Base-by-base conservation (phyloP, 331 rosid species). In the Stylosanthes scabra region DNA sequence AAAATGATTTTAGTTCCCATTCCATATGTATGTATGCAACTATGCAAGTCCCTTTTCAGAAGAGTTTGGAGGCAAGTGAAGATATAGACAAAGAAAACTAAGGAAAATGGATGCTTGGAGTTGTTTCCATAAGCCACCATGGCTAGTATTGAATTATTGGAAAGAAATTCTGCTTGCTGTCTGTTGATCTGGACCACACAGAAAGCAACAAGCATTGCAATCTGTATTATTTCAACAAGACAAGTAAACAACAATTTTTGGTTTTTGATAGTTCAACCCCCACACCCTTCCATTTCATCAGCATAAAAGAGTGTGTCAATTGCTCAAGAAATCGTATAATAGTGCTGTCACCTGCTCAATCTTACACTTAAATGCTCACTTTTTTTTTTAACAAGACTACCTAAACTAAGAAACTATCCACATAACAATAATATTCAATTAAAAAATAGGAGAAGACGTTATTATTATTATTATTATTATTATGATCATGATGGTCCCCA, bases 101-200 rank as follows among this genome's bases (percentile, higher is more conserved):
- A 62, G 66, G 34, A 51, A 64, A 57, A 40, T 71, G 58, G 63
- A 44, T 39, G 63, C 49, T 28, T 4, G 57, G 41, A 64, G 51
- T 71, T 64, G 39, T 62, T 28, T 65, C 51, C 64, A 58, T 15
- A 46, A 57, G 60, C 40, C 15, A 64, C 28, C 34, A 71, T 10
- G 78, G 70, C 2, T 15, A 55, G 29, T 28, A 42, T 25, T 65
- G 63, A 78, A 78, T 72, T 72, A 72, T 78, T 37, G 56, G 56
- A 56, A 78, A 71, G 40, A 72, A 56, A 3, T 29, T 40, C 2
- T 54, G 14, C 20, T 40, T 11, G 8, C 10, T 11, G 31, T 71
- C 10, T 15, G 31, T 71, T 52, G 28, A 5, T 71, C 46, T 78
- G 62, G 34, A 45, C 68, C 73, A 46, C 82, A 63, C 82, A 63